phyloP scores from a whole-genome alignment of 2,329 filamentous ascomycete species.

The Scedosporium apiospermum region DNA sequence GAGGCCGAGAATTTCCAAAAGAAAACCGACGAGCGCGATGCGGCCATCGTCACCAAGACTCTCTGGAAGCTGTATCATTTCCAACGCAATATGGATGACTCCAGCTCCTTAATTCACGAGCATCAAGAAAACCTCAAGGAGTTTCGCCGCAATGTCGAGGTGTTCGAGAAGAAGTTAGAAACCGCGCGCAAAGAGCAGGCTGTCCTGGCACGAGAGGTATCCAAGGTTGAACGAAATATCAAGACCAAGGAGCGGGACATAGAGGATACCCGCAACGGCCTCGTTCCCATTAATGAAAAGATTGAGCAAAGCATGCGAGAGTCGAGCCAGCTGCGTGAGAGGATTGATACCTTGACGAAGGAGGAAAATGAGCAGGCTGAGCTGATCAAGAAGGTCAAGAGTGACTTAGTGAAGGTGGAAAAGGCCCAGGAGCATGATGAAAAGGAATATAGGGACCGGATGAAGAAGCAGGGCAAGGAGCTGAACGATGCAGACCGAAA shows the following conservation, averaged over 20 bases:
- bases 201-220: slow-evolving; percentile 64
- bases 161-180: slow-evolving; percentile 72
- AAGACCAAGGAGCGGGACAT: slow-evolving; percentile 78
- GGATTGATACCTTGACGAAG: slow-evolving; percentile 61
- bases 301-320: slow-evolving; percentile 68
- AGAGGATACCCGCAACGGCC: slow-evolving; percentile 73
- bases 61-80: slow-evolving; percentile 97
- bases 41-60: slow-evolving; percentile 85
- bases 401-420: slow-evolving; percentile 73
- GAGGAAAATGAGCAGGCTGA: slow-evolving; percentile 65
- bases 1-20: slow-evolving; percentile 90
- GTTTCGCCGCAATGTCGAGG: slow-evolving; percentile 76
- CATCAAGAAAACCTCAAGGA: slow-evolving; percentile 95
- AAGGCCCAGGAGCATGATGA: slow-evolving; percentile 87
- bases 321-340: slow-evolving; percentile 55
- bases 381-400: slow-evolving; percentile 64
- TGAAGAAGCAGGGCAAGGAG: slow-evolving; percentile 79
- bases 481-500: slow-evolving; percentile 79
- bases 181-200: slow-evolving; percentile 76
- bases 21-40: slow-evolving; percentile 83
- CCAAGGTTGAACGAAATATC: slow-evolving; percentile 76
- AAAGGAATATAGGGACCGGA: slow-evolving; percentile 72
- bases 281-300: slow-evolving; percentile 89
- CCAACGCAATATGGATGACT: slow-evolving; percentile 86
- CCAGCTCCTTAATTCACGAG: slow-evolving; percentile 79